phyloP scores from a whole-genome alignment of 1,284 basidiomycete species.

The Cryptococcus depauperatus region DNA sequence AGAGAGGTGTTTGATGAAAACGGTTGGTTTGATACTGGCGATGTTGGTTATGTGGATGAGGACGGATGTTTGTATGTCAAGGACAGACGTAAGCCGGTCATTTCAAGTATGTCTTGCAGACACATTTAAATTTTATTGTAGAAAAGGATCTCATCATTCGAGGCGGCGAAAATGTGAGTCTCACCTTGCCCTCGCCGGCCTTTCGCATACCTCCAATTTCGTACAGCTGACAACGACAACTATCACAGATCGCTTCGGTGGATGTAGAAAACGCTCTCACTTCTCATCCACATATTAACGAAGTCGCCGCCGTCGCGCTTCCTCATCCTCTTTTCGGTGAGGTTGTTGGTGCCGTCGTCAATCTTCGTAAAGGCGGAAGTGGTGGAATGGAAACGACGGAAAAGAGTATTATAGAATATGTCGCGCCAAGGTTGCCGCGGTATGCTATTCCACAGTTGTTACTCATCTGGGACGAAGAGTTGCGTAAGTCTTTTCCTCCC shows the following conservation, averaged over 20 bases:
- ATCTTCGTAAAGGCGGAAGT: conserved; percentile 11
- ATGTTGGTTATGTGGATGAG: conserved; percentile 32
- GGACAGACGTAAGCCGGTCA: conserved; percentile 27
- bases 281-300: conserved; percentile 24
- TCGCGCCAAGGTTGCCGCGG: conserved; percentile 14
- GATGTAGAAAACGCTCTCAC: conserved; percentile 39
- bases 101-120: not conserved
- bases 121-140: not conserved
- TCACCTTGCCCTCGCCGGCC: too few species aligned
- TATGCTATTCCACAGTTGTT: conserved; percentile 25
- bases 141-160: conserved; percentile 42
- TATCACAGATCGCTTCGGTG: conserved; percentile 24
- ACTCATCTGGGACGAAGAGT: conserved; percentile 13
- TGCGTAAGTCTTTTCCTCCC: conserved; percentile 27
- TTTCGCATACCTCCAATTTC: too few species aligned
- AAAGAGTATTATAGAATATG: conserved; percentile 11
- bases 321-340: conserved; percentile 34
- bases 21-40: conserved; percentile 42
- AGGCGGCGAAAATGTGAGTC: conserved; percentile 38
- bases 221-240: not conserved
- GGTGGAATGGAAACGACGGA: conserved; percentile 14
- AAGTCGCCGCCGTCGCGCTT: conserved; percentile 33
- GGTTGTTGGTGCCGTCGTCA: conserved; percentile 30
- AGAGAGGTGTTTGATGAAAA: conserved; percentile 23
- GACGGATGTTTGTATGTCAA: conserved; percentile 35